Base-by-base conservation (phyloP, 192 early-diverging fungal genomes). In the Coemansia sp. region DNA sequence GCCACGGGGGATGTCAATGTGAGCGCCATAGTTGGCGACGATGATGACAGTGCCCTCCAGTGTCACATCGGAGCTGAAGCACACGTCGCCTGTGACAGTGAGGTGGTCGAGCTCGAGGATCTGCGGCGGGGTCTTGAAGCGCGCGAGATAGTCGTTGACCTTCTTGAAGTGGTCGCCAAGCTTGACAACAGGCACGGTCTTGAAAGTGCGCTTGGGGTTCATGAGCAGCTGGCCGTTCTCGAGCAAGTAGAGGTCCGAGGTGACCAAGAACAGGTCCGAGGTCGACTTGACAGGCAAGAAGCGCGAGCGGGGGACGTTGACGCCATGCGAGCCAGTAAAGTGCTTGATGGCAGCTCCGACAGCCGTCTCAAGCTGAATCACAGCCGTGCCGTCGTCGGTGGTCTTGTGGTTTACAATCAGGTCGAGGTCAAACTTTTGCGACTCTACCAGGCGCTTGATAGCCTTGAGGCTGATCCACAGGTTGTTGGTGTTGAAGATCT, bases 261-360 rank as follows among this genome's bases (percentile, higher is more conserved):
- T 98, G 45, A 99, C 93, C 63, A 98, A 73, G 87, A 99, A 98
- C 68, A 99, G 77, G 73, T 99, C 98, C 15, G 94, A 96, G 1
- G 94, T 97, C 61, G 93, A 95, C 81, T 99, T 99, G 63, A 99
- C 98, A 39, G 98, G 98, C 83, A 99, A 86, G 88, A 99, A 99
- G 62, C 98, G 93, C 68, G 84, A 90, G 59, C 98, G 91, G 9
- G 96, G 96, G n/a, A 99, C 98, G 71, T 99, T 99, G 74, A 99
- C 87, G 65, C 98, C 98, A 62, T 96, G 94, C 10, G 95, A 93
- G 39, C 89, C 90, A 17, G 89, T 84, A 75, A 99, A 99, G 84
- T 98, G 95, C 85, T 98, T 97, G 85, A 98, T 99, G 43, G 92
- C 96, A 3, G 98, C 96, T 78, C 98, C 98, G 31, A 98, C 98